Evolutionary conservation across 2,329 filamentous ascomycete genomes (phyloP), one percentile per base, ranked within the genome.

Genomic region (Pleomassaria siparia): DNA sequence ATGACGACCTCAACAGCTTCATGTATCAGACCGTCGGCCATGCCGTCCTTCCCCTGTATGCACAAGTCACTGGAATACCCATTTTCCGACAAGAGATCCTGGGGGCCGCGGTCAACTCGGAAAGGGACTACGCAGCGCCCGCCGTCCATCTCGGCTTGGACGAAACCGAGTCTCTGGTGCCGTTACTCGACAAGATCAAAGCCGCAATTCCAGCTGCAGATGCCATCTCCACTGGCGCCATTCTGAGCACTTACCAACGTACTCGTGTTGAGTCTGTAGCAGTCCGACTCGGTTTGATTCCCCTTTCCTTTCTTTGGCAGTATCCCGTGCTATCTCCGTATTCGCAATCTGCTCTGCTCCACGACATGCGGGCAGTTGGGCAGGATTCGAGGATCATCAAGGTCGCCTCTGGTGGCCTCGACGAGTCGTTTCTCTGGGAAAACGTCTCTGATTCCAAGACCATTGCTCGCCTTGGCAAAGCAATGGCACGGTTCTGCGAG

Each of bases 1-100:
- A 78, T 53, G 74, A 80, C 46, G 89, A 97, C 69, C 80, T 95
- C 60, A 90, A 99, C 72, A 96, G 91, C 75, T 97, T 94, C 84
- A 99, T 99, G 94, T 99, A 97, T 77, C 94, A 99, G 76, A 99
- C 94, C 2, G 89, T 96, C 50, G 94, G 94, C 11, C 90, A 97
- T 72, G 80, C 84, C 48, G 77, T 96, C 15, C 86, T 97, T 47
- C 90, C 91, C 2, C 80, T 96, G 13, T 97, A 96, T 67, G 85
- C 86, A 50, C 72, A 81, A 40, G 91, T 89, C 26, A 84, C 96
- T 1, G 84, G 80, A 0, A 78, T 97, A 26, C 92, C 92, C 20
- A 78, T 99, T 2, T 96, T 94, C 71, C 85, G 94, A 16, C 82
- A 86, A 58, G 76, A 83, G 44, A 96, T 97, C 58, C 66, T 71